Evolutionary conservation across 1,284 basidiomycete genomes (phyloP).

Genomic region (Boletus subluridellus): DNA sequence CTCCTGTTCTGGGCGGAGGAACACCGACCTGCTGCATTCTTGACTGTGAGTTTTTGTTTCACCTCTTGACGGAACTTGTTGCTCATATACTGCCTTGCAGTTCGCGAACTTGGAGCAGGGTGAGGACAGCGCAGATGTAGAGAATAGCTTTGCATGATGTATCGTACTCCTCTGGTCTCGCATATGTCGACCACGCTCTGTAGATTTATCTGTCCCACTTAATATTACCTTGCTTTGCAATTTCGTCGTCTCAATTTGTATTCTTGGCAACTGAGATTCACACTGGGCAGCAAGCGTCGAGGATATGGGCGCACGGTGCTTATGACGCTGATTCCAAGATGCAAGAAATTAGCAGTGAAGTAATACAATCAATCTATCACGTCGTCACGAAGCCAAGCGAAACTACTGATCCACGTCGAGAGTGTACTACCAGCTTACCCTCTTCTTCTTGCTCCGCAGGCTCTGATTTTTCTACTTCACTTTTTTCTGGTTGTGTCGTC

Average conservation of each 20-base stretch:
- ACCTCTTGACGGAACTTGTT: background rate
- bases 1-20: conserved; percentile 94
- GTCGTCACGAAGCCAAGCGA: conserved; percentile 33
- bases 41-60: conserved; percentile 58
- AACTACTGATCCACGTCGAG: conserved; percentile 24
- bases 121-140: conserved; percentile 87
- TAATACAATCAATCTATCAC: conserved; percentile 14
- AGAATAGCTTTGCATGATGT: conserved; percentile 75
- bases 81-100: conserved; percentile 34
- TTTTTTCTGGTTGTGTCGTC: conserved; percentile 12
- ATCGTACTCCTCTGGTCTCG: conserved; percentile 6
- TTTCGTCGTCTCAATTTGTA: conserved; percentile 1
- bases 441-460: conserved; percentile 12
- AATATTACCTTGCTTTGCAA: conserved; percentile 4
- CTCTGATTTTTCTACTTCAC: conserved; percentile 11
- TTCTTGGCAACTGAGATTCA: background rate
- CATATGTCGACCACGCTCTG: conserved; percentile 10
- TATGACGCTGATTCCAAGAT: background rate
- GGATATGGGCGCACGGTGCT: too few species aligned
- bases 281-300: background rate
- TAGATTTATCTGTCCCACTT: conserved; percentile 18
- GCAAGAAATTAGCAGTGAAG: conserved; percentile 17
- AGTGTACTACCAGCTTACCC: conserved; percentile 7
- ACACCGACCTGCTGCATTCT: conserved; percentile 88
- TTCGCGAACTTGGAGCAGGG: conserved; percentile 83